Evolutionary conservation across 208 protist species (phyloP).

Genomic region (Tetramitus jugosus): DNA sequence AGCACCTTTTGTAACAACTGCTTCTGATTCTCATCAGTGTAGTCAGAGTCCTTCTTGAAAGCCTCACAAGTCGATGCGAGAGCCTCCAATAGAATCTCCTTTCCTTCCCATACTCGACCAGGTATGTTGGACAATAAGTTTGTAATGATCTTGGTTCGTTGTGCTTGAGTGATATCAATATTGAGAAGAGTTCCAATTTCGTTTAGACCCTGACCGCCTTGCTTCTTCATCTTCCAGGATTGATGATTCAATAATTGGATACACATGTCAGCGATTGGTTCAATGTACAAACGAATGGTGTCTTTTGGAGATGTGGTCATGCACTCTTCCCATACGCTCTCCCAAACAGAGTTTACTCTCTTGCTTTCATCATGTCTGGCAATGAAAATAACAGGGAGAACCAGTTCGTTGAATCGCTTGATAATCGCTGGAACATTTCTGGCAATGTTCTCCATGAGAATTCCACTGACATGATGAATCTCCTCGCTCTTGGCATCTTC

Average conservation of each 20-base stretch:
- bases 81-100: neutral
- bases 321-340: neutral
- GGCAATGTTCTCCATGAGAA: neutral
- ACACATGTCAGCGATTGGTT: neutral
- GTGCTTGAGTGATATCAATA: neutral
- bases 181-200: neutral
- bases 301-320: neutral
- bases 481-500: neutral
- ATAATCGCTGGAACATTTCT: neutral
- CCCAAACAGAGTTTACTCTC: neutral
- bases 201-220: neutral
- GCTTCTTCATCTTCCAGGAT: slow-evolving; percentile 6
- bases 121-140: neutral
- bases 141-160: neutral
- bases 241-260: neutral
- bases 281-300: neutral
- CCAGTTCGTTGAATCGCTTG: neutral
- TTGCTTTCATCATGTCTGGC: neutral
- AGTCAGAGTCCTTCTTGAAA: too few species aligned
- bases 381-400: neutral
- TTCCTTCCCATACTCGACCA: neutral
- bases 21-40: too few species aligned
- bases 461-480: neutral
- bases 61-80: too few species aligned
- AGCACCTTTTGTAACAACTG: too few species aligned